Evolutionary conservation across 148 eudicot species (phyloP), one percentile per base, ranked within the genome.

Genomic region (Salicornia ramosissima): DNA sequence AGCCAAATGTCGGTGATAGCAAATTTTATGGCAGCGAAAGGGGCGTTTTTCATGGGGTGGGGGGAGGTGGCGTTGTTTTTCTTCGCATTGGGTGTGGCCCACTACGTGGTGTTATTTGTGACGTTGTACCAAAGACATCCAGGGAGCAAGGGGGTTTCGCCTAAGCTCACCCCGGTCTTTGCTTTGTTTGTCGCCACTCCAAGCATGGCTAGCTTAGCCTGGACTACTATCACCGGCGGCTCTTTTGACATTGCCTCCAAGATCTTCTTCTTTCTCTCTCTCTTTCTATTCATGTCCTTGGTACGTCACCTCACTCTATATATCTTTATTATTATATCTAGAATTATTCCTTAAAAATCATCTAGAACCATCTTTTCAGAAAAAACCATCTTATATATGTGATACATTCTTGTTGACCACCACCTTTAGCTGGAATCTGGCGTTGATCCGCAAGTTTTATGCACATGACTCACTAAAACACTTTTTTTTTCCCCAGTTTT

Each of bases 61-160:
- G 15, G 15, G 12, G 96, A 90, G 76, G 40, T 74, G 5, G 90
- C 83, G 0, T 24, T 90, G 64, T 80, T 77, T 25, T 40, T 90
- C 75, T 90, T 90, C 52, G 80, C 96, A 2, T 26, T 88, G 24
- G 90, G 93, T 19, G 83, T 90, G 86, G 80, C 73, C 29, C 96
- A 90, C 71, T 90, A 90, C 50, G 77, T 85, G 69, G 88, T 87
- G 58, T 64, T 87, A 46, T 87, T 87, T 50, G 91, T 87, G 16
- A 87, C 91, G 0, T 80, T 87, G 22, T 87, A 87, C 50, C 91
- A 87, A 51, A 72, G 91, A 40, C 64, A 83, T 25, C 85, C 86
- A 8, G 86, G 86, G 21, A 76, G 76, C 18, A 62, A 85, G 50
- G 78, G 82, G 5, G 64, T 84, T 19, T 80, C 88, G 19, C 60